Base-by-base conservation (phyloP, 139 green algal species). In the Edaphochlamys debaryana region DNA sequence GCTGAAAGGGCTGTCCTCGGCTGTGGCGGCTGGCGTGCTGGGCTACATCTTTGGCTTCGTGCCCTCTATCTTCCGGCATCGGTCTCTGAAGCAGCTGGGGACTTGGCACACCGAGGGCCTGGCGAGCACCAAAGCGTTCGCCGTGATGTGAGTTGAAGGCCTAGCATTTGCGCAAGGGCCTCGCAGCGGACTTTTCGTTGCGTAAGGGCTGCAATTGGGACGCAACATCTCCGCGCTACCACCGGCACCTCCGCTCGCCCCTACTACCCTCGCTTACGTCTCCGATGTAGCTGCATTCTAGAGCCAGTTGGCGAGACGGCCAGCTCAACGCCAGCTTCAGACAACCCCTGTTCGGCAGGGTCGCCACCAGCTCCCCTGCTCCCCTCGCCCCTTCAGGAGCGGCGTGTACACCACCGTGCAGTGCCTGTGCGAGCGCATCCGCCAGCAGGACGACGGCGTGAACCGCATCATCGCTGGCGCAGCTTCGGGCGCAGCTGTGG, bases 31-130 rank as follows among this genome's bases (percentile, higher is more conserved):
- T 36, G 92, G 90, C 29, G n/a, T 68, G 3, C 64, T 95, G 25
- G 91, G 93, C 58, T 95, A 89, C 48, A 84, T 92, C 5, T 93
- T 95, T 23, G 92, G 93, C 37, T 92, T 94, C 30, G 54, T 91
- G 25, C 86, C 86, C 4, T 77, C 73, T 34, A 85, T 84, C 36
- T 66, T 90, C 23, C 74, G 83, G 38, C 77, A 87, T 54, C 80
- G 79, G 20, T 67, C 64, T 38, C 45, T 67, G 30, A 4, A 37
- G 4, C 40, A 67, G 52, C 80, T 84, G 54, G 50, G 42, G n/a
- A 38, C 88, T 4, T 85, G 89, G 29, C 48, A 88, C 23, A 68
- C 40, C 1, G 85, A 92, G 34, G 91, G 93, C 34, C 77, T 85
- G 75, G 38, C 34, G 3, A 94, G 90, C 20, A 86, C 92, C 1